Base-by-base conservation (phyloP, 2,329 filamentous ascomycete species). In the Emmonsiellopsis sp. region DNA sequence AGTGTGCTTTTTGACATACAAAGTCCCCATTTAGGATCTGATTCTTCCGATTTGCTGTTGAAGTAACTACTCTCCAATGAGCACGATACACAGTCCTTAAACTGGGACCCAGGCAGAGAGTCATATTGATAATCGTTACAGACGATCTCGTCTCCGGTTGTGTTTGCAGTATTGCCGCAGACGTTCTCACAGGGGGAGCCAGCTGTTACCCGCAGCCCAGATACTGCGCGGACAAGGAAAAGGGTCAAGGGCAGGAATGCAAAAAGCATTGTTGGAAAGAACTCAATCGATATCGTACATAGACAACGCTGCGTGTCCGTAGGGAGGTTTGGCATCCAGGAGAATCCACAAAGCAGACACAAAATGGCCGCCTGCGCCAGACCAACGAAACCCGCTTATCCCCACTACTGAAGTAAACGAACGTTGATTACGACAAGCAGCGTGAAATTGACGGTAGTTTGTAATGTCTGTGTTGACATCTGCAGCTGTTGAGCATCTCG, bases 11-110 rank as follows among this genome's bases (percentile, higher is more conserved):
- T 46, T 48, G 37, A 57, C 72, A 57, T 71, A 76, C 73, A 73
- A 44, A 76, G 61, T 39, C 67, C 73, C 72, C 71, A 76, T 57
- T 69, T 61, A 8, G 75, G 68, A 58, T 76, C 73, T 14, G 72
- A 67, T 54, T 73, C 65, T 27, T 68, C 68, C 1, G 63, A 65
- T 1, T 44, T 45, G 2, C 57, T 51, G 56, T 72, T 63, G 14
- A 61, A 57, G 53, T 66, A 71, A 5, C 62, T 64, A 53, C 73
- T 75, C 21, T 66, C 57, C 57, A 76, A 60, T 53, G 70, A 62
- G 56, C 73, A 76, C 7, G 63, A 63, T 44, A 74, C 61, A 45
- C 73, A 76, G 9, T 68, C 60, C 52, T 71, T 54, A 49, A 75
- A 74, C 10, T 62, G 57, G 32, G 60, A 56, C 2, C 73, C 73